Percentiles rank a stretch among this genome's conserved stretches.
These are phyloP conservation scores for Claviceps quebecensis DNA, from an alignment of 2,329 filamentous ascomycete species.

Conservation along the genomic window DNA sequence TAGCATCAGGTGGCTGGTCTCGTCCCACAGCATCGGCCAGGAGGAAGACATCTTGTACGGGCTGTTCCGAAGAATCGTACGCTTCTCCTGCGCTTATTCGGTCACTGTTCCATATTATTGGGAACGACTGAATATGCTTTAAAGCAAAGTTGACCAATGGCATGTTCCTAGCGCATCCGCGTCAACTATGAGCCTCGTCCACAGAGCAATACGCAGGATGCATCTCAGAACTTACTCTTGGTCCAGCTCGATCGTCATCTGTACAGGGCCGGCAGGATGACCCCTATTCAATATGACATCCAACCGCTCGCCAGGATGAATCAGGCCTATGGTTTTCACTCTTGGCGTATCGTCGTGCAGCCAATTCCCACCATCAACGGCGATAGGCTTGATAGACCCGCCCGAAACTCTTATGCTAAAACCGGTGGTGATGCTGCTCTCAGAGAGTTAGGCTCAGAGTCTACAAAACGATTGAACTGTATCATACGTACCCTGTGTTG, in stretches of 20 bases:
- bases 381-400: conserved; percentile 8
- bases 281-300: conserved; percentile 7
- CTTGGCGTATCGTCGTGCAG: conserved; percentile 6
- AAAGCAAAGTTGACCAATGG: conserved; percentile 11
- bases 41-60: background rate
- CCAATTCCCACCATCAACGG: conserved; percentile 9
- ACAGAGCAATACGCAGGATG: background rate
- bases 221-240: conserved; percentile 5
- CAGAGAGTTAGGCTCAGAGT: background rate
- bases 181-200: background rate
- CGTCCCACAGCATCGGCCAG: conserved; percentile 2
- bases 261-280: too few species aligned
- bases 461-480: background rate
- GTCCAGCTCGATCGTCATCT: conserved; percentile 7
- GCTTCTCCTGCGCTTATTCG: background rate
- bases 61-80: background rate
- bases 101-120: conserved; percentile 1
- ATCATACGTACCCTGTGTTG: conserved; percentile 7
- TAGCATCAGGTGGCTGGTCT: background rate
- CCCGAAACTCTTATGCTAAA: conserved; percentile 3
- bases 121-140: conserved; percentile 9
- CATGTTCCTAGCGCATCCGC: conserved; percentile 8
- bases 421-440: conserved; percentile 3
- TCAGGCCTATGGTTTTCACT: conserved; percentile 7
- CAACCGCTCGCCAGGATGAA: conserved; percentile 12